phyloP scores from a whole-genome alignment of 139 green algal genomes.

The Chlorokybus atmophyticus region DNA sequence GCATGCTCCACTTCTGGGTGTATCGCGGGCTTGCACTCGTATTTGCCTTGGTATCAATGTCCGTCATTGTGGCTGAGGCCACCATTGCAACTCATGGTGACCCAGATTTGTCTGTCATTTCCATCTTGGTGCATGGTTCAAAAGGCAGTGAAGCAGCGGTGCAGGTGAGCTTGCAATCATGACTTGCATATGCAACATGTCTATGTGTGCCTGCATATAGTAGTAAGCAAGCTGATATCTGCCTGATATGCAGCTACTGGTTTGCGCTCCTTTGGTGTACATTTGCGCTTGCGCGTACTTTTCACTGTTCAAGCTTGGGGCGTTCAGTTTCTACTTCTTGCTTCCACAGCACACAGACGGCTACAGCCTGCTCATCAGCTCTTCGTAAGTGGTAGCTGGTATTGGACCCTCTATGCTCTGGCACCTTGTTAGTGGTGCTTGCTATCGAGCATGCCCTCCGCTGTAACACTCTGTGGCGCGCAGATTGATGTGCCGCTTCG shows the following conservation, averaged over 20 bases:
- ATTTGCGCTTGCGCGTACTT: slow-evolving; percentile 78
- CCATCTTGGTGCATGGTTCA: slow-evolving; percentile 19
- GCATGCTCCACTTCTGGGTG: slow-evolving; percentile 14
- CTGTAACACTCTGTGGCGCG: background rate
- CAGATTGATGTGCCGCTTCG: slow-evolving; percentile 71
- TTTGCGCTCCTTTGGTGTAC: slow-evolving; percentile 59
- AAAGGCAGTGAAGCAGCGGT: background rate
- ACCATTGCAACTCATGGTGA: slow-evolving; percentile 55
- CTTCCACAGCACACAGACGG: slow-evolving; percentile 48
- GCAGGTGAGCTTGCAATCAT: background rate
- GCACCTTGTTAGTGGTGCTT: background rate
- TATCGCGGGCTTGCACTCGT: slow-evolving; percentile 31
- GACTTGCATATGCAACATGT: no score
- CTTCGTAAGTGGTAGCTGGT: slow-evolving; percentile 33
- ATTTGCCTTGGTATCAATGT: slow-evolving; percentile 36
- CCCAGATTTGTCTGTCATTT: slow-evolving; percentile 73
- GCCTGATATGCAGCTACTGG: slow-evolving; percentile 11
- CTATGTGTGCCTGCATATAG: no score
- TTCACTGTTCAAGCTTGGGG: slow-evolving; percentile 69
- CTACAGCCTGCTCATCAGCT: slow-evolving; percentile 48
- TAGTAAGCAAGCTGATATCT: no score
- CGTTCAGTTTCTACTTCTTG: slow-evolving; percentile 61
- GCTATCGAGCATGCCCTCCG: background rate
- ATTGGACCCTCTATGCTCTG: no score
- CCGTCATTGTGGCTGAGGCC: slow-evolving; percentile 70